These are phyloP conservation scores for Aspergillus transmontanensis DNA, from an alignment of 2,329 filamentous ascomycete species.

Conservation along the genomic window DNA sequence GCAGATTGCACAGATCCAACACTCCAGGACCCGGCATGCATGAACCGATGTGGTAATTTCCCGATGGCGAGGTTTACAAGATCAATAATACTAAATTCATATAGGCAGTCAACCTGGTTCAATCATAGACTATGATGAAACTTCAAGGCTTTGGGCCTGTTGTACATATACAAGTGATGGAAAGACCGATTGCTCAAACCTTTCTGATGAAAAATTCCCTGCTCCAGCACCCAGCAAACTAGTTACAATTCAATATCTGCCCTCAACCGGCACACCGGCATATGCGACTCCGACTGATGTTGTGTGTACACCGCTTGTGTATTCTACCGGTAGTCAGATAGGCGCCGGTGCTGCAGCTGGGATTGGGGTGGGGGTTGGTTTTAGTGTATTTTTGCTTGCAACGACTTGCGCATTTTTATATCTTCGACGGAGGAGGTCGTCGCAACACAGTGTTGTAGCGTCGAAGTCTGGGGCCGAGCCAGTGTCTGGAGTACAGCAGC, in stretches of 20 bases:
- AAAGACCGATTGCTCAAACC: slow-evolving; percentile 6
- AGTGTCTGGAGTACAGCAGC: not conserved
- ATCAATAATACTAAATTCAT: not conserved
- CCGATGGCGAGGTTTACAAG: not conserved
- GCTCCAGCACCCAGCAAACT: slow-evolving; percentile 10
- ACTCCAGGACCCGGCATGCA: slow-evolving; percentile 10
- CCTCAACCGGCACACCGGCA: not conserved
- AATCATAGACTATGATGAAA: not conserved
- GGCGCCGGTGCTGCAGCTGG: slow-evolving; percentile 6
- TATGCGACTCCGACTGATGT: not conserved
- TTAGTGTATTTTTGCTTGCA: not conserved
- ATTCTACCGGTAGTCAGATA: not conserved
- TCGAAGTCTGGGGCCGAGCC: not conserved
- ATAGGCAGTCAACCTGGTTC: not conserved
- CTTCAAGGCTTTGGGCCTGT: slow-evolving; percentile 9
- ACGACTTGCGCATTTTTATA: not conserved
- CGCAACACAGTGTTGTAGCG: not conserved
- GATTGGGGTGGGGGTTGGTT: slow-evolving; percentile 10
- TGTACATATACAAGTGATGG: slow-evolving; percentile 1
- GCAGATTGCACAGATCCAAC: slow-evolving; percentile 16
- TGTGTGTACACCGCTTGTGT: not conserved
- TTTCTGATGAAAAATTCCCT: slow-evolving; percentile 8
- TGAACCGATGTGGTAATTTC: slow-evolving; percentile 12
- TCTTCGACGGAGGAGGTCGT: not conserved
- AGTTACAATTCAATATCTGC: slow-evolving; percentile 13